Evolutionary conservation across 306 rosid species (phyloP).

Genomic region (Cucumis melo): DNA sequence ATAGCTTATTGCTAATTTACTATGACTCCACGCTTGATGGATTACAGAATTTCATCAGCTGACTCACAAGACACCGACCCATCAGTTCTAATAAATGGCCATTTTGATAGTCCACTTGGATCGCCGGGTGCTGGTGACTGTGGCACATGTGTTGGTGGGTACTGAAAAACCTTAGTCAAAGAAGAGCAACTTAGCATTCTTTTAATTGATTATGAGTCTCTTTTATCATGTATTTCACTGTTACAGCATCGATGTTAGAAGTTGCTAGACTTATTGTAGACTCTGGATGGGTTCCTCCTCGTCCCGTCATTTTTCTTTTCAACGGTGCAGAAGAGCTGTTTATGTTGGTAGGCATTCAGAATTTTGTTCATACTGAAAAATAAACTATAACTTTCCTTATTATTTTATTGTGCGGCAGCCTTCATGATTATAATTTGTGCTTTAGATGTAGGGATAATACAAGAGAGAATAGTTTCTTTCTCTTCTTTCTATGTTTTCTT

Average conservation of each 20-base stretch:
- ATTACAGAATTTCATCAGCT: constrained; percentile 52
- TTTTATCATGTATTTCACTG: not conserved
- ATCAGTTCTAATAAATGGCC: constrained; percentile 76
- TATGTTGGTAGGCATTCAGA: constrained; percentile 64
- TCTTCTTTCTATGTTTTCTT: not conserved
- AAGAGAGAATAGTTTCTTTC: not conserved
- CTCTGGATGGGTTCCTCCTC: constrained; percentile 70
- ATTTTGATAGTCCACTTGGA: constrained; percentile 89
- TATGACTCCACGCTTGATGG: constrained; percentile 13
- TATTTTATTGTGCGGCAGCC: not conserved
- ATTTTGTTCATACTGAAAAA: constrained; percentile 1
- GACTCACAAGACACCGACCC: constrained; percentile 61
- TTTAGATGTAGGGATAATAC: not conserved
- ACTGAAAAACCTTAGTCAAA: constrained; percentile 7
- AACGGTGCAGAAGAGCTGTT: constrained; percentile 99
- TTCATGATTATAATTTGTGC: not conserved
- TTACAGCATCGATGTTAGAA: constrained; percentile 86
- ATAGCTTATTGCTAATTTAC: constrained; percentile 2
- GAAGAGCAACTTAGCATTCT: constrained; percentile 6
- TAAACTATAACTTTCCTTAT: not conserved
- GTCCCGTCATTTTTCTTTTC: constrained; percentile 78
- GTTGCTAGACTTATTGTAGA: constrained; percentile 74
- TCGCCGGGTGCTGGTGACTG: constrained; percentile 99
- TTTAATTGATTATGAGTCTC: constrained; percentile 6
- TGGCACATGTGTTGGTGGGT: constrained; percentile 96